phyloP scores from a whole-genome alignment of 345 rosid genomes.

The Aegle marmelos region DNA sequence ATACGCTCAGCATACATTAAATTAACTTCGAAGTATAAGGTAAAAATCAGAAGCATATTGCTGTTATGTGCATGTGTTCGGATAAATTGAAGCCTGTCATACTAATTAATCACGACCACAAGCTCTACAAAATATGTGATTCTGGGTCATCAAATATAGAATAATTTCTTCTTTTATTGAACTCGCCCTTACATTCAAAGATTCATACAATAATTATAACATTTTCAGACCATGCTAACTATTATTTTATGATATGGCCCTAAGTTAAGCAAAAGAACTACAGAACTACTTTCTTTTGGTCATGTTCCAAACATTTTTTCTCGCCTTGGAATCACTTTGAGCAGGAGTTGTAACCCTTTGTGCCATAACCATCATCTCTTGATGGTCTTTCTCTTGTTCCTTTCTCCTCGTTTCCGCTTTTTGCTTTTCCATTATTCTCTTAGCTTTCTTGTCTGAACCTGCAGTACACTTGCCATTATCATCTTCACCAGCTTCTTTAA shows the following conservation, averaged over 20 bases:
- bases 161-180: not conserved
- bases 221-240: not conserved
- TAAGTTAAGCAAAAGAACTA: not conserved
- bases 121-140: not conserved
- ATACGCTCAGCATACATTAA: not conserved
- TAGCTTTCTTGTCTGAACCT: conserved; percentile 8
- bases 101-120: not conserved
- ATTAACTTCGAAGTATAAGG: not conserved
- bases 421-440: conserved; percentile 10
- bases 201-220: not conserved
- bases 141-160: not conserved
- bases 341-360: conserved; percentile 12
- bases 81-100: not conserved
- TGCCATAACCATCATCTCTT: conserved; percentile 13
- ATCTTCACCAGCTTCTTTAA: not conserved
- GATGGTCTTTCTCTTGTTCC: not conserved
- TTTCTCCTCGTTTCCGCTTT: conserved; percentile 10
- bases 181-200: not conserved
- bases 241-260: not conserved
- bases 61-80: not conserved
- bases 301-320: conserved; percentile 27
- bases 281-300: conserved; percentile 26
- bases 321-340: conserved; percentile 35
- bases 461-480: not conserved
- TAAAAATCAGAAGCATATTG: not conserved